Conservation (phyloP, 495 filamentous ascomycete genomes). For the Trichocladium uniseriatum region DNA sequence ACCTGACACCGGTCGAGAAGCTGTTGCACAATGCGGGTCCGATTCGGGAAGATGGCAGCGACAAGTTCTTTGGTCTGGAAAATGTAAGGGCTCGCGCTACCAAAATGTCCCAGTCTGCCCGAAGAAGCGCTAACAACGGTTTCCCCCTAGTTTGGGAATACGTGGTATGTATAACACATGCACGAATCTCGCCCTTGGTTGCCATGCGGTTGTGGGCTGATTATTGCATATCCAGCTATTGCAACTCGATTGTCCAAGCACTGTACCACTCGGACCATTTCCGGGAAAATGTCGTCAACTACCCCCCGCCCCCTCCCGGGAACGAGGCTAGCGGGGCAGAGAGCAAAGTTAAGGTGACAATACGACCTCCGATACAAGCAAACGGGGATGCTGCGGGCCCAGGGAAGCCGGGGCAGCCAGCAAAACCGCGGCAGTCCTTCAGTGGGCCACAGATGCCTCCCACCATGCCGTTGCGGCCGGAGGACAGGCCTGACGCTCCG, state of each 20-base stretch:
- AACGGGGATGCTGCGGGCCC: constrained; percentile 34
- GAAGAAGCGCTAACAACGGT: constrained; percentile 15
- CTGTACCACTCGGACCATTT: constrained; percentile 93
- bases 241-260: constrained; percentile 95
- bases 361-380: constrained; percentile 35
- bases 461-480: constrained; percentile 34
- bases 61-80: constrained; percentile 98
- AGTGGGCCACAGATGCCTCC: constrained; percentile 31
- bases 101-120: not conserved
- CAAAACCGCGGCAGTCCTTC: constrained; percentile 36
- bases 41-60: constrained; percentile 76
- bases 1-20: constrained; percentile 74
- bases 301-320: constrained; percentile 52
- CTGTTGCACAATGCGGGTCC: constrained; percentile 71
- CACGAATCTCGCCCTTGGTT: not conserved
- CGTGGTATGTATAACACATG: constrained; percentile 57
- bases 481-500: constrained; percentile 75
- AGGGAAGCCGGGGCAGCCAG: constrained; percentile 22
- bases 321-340: constrained; percentile 36
- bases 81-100: constrained; percentile 56
- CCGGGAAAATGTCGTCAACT: constrained; percentile 89
- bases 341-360: constrained; percentile 40
- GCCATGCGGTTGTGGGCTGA: not conserved
- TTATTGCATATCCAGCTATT: constrained; percentile 56
- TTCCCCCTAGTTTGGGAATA: constrained; percentile 77